phyloP scores from a whole-genome alignment of 2,329 filamentous ascomycete genomes.

The Lomentospora prolificans region DNA sequence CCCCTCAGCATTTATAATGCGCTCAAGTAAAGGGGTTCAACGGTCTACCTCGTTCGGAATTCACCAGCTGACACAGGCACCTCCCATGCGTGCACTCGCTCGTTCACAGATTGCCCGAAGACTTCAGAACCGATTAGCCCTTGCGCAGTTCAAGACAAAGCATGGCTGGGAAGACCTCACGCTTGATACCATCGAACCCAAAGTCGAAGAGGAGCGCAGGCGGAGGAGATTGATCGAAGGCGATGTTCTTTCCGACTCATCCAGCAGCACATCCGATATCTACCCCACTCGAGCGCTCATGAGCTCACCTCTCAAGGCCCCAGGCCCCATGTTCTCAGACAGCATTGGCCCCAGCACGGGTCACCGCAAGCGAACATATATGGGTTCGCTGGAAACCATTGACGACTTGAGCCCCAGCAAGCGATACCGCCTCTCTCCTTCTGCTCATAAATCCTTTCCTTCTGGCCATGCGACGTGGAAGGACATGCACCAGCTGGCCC shows the following conservation, averaged over 20 bases:
- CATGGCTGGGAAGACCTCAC: conserved; percentile 90
- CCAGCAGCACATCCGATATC: conserved; percentile 71
- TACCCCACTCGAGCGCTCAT: conserved; percentile 61
- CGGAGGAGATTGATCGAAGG: conserved; percentile 59
- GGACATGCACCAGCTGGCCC: conserved; percentile 62
- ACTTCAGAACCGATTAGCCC: conserved; percentile 84
- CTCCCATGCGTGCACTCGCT: conserved; percentile 10
- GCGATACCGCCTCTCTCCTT: conserved; percentile 57
- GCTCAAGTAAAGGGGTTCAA: too few relatives aligned
- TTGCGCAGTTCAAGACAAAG: conserved; percentile 95
- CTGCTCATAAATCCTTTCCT: conserved; percentile 47
- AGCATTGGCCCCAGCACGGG: conserved; percentile 63
- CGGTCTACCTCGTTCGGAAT: neutral
- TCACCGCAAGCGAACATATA: conserved; percentile 54
- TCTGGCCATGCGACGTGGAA: conserved; percentile 59
- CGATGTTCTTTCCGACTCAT: conserved; percentile 78
- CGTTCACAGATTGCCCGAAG: conserved; percentile 72
- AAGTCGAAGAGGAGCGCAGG: conserved; percentile 68
- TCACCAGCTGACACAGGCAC: neutral
- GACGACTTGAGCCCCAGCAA: conserved; percentile 43
- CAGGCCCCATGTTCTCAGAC: conserved; percentile 66
- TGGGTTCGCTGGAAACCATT: conserved; percentile 44
- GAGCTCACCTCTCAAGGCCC: conserved; percentile 73
- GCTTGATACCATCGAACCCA: conserved; percentile 76
- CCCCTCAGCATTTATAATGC: neutral